Base-by-base conservation (phyloP, 495 filamentous ascomycete species). In the Penicillium macrosclerotiorum region DNA sequence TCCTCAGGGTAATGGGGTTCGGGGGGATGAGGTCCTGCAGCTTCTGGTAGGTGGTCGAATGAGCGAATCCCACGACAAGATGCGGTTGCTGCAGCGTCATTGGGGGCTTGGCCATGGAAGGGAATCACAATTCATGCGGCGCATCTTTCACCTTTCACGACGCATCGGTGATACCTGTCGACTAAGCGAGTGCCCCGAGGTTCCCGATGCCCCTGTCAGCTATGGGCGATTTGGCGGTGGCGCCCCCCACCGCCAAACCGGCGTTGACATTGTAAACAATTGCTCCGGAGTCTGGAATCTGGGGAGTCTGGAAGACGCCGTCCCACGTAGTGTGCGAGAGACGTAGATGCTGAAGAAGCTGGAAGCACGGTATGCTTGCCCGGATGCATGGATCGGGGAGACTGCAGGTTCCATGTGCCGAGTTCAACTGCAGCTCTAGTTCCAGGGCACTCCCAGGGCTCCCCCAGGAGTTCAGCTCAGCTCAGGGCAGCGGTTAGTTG, bases 391-490 rank as follows among this genome's bases (percentile, higher is more conserved):
- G 31, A 34, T 34, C 12, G 12, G 7, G 9, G 13, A 3, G n/a
- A 17, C 9, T 32, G 3, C 34, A 37, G 34, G 29, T 32, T 27
- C 36, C 45, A 36, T 42, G 45, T 48, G 45, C 42, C 27, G 25
- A 33, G 20, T 47, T 32, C 37, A n/a, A n/a, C n/a, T n/a, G n/a
- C n/a, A n/a, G n/a, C n/a, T n/a, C n/a, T n/a, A n/a, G n/a, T n/a
- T n/a, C n/a, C n/a, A n/a, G n/a, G n/a, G n/a, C n/a, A n/a, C n/a
- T n/a, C n/a, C n/a, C n/a, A n/a, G n/a, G n/a, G n/a, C n/a, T n/a
- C n/a, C n/a, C n/a, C n/a, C n/a, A n/a, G n/a, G 14, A 26, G 47
- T 33, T 50, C 52, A 55, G 47, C 43, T 55, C 46, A 55, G 47
- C 47, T 51, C 26, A 11, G 16, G 38, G 37, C 37, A 8, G 8